Conservation (phyloP, 306 rosid species). For the Sindora glabra region DNA sequence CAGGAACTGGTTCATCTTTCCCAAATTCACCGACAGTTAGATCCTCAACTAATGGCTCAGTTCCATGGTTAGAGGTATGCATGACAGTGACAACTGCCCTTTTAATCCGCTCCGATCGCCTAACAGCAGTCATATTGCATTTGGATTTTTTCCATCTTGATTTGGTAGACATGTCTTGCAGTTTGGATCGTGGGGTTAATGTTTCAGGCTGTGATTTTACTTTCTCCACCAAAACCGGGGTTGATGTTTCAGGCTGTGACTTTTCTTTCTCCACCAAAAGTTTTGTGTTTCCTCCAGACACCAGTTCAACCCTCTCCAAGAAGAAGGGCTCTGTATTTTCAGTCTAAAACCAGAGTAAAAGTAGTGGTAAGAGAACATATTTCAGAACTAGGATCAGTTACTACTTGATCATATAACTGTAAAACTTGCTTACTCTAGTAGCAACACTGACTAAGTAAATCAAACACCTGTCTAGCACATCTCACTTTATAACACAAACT, state of each 20-base stretch:
- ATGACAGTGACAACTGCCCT: neutral
- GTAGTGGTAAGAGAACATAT: neutral
- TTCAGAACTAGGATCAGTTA: neutral
- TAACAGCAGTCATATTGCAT: neutral
- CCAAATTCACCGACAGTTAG: constrained; percentile 22
- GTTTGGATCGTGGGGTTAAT: neutral
- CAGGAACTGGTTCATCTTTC: constrained; percentile 25
- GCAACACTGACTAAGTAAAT: too few species aligned
- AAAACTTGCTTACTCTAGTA: neutral
- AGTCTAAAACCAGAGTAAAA: neutral
- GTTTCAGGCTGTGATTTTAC: too few species aligned
- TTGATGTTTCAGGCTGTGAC: neutral
- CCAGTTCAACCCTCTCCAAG: constrained; percentile 5
- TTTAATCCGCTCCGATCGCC: constrained; percentile 55
- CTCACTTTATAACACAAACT: too few species aligned
- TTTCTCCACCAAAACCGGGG: neutral
- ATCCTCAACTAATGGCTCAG: constrained; percentile 23
- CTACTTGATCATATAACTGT: neutral
- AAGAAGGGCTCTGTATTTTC: constrained; percentile 3
- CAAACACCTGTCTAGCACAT: too few species aligned
- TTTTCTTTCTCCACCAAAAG: neutral
- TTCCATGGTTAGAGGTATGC: neutral
- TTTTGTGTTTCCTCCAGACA: neutral
- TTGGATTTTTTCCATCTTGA: constrained; percentile 15
- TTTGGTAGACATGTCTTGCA: constrained; percentile 15